Evolutionary conservation across 768 basidiomycete genomes (phyloP), one percentile per base, ranked within the genome.

Genomic region (Kwoniella newhampshirensis): DNA sequence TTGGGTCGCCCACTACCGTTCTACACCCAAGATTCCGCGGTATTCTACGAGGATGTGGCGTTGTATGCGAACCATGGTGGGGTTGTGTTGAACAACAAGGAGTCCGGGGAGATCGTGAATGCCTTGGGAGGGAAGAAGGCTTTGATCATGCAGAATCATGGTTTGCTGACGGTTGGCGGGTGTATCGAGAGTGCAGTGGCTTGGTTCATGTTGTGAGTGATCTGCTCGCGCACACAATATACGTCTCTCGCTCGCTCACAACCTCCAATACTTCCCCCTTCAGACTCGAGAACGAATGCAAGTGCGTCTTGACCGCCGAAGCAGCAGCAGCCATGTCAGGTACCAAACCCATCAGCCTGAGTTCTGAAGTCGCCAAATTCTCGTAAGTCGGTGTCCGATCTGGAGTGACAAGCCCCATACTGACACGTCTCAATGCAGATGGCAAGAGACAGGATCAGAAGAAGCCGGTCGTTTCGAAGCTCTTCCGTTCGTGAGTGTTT

Each of bases 61-160:
- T 23, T 82, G 20, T 81, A 83, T 61, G 69, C 70, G 27, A 77
- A 80, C 39, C 81, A 79, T 56, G 81, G 79, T 56, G 82, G 82
- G 21, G 78, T 83, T 5, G 82, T 83, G 17, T 70, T 82, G 17
- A 78, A 78, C 13, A 60, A 75, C 6, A 77, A 79, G 39, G 82
- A 84, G 72, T 80, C 80, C 12, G 63, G 67, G 40, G 74, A 79
- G 30, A 83, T 84, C 52, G 80, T 81, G 7, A 63, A 70, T 8
- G 49, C 57, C 5, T 51, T 72, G 15, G 66, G 65, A 21, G 32
- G 62, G 18, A 67, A 60, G 41, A 68, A 68, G 43, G 66, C 70
- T 12, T 40, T 70, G 47, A 66, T 74, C 43, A 42, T 74, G 27
- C 66, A 68, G 46, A 71, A 70, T 54, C 73, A 74, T 54, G 73